Conservation (phyloP, 2,329 filamentous ascomycete genomes). For the Neophaeococcomyces mojaviensis region DNA sequence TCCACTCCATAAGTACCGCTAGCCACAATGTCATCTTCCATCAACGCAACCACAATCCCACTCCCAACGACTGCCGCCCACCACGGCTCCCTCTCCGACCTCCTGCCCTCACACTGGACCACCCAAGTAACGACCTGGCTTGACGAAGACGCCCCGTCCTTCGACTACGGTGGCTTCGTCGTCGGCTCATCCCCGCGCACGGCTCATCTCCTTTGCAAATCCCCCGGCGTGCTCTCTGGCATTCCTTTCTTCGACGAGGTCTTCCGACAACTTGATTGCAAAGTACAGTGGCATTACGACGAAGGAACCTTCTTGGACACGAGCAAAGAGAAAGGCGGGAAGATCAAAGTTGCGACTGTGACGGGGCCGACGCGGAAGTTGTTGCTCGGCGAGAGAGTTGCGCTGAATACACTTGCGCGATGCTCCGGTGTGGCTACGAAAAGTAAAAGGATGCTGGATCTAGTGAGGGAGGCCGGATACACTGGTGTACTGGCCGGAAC, state of each 20-base stretch:
- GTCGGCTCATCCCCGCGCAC: conserved; percentile 64
- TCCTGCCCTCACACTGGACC: conserved; percentile 23
- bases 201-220: conserved; percentile 63
- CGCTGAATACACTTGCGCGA: conserved; percentile 79
- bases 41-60: conserved; percentile 1
- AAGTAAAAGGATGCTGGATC: conserved; percentile 48
- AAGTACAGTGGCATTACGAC: conserved; percentile 75
- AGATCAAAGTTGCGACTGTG: conserved; percentile 68
- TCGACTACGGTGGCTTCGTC: conserved; percentile 96
- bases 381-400: conserved; percentile 87
- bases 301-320: conserved; percentile 66
- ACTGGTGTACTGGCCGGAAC: conserved; percentile 82
- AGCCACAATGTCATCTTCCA: not conserved
- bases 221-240: conserved; percentile 75
- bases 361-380: conserved; percentile 73
- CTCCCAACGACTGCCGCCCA: conserved; percentile 13
- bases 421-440: conserved; percentile 85
- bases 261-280: conserved; percentile 80
- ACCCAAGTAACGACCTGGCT: conserved; percentile 57
- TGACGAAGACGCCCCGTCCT: conserved; percentile 89
- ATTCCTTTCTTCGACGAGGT: conserved; percentile 94
- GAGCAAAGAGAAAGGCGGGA: conserved; percentile 43
- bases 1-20: not conserved
- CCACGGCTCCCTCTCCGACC: conserved; percentile 20
- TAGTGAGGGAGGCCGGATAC: conserved; percentile 62